Conservation (phyloP, 495 filamentous ascomycete species). For the Aspergillus biplanus region DNA sequence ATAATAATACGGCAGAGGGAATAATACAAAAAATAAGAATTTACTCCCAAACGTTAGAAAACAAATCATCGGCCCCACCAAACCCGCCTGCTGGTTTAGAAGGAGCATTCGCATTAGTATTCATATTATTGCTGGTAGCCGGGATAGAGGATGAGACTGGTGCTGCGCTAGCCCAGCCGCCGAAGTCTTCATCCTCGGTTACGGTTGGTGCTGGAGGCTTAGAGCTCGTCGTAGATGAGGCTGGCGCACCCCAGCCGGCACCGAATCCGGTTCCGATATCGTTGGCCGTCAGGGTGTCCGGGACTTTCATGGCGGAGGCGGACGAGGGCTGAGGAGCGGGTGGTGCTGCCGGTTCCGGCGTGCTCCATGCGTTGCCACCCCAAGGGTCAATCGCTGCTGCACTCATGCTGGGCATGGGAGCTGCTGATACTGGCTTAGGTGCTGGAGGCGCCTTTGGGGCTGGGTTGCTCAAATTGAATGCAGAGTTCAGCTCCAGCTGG, state of each 20-base stretch:
- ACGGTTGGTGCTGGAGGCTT: constrained; percentile 62
- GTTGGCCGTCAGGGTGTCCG: constrained; percentile 49
- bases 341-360: constrained; percentile 46
- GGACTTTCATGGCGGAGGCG: constrained; percentile 51
- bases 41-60: constrained; percentile 92
- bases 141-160: constrained; percentile 47
- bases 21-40: constrained; percentile 8
- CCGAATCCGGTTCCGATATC: constrained; percentile 59
- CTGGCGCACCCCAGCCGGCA: constrained; percentile 58
- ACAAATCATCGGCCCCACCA: constrained; percentile 78
- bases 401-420: constrained; percentile 36
- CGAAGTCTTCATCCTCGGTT: constrained; percentile 87
- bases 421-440: constrained; percentile 42
- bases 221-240: constrained; percentile 35
- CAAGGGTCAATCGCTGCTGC: constrained; percentile 50
- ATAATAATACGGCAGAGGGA: background rate
- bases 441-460: constrained; percentile 49
- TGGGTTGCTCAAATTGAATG: constrained; percentile 76
- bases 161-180: constrained; percentile 82
- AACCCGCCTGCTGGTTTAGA: constrained; percentile 63
- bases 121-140: constrained; percentile 21
- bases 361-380: constrained; percentile 56
- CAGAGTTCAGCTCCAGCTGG: constrained; percentile 57
- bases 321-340: constrained; percentile 25
- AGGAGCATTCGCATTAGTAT: constrained; percentile 33